Percentiles rank a stretch among this genome's conserved stretches.
Evolutionary conservation across 805 yeast species (phyloP).

Genomic region (Teunomyces gatunensis): DNA sequence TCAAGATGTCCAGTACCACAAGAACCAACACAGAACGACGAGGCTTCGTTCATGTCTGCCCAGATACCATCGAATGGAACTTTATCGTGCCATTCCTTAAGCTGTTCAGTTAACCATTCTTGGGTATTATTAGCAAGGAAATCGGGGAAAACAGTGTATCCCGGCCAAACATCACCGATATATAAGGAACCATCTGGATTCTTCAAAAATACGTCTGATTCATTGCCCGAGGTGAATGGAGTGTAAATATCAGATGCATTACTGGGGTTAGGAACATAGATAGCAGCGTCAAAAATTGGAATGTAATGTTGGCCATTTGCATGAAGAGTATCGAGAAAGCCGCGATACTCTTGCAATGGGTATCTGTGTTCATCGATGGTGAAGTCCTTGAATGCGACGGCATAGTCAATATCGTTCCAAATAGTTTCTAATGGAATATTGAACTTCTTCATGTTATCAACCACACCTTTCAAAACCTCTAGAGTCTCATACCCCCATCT

Average conservation of each 20-base stretch:
- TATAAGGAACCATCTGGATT: slow-evolving; percentile 26
- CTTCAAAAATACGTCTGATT: slow-evolving; percentile 18
- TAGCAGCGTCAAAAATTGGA: slow-evolving; percentile 26
- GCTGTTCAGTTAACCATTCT: slow-evolving; percentile 19
- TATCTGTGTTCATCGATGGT: slow-evolving; percentile 21
- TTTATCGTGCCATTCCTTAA: slow-evolving; percentile 18
- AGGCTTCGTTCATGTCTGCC: slow-evolving; percentile 26
- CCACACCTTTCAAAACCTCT: slow-evolving; percentile 17
- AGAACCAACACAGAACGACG: slow-evolving; percentile 32
- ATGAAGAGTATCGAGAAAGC: slow-evolving; percentile 17
- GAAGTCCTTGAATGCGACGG: slow-evolving; percentile 24
- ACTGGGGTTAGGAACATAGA: slow-evolving; percentile 21
- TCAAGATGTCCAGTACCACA: slow-evolving; percentile 18
- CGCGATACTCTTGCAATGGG: slow-evolving; percentile 15
- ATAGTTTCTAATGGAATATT: slow-evolving; percentile 22
- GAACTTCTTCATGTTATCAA: slow-evolving; percentile 15
- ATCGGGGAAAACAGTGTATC: slow-evolving; percentile 29
- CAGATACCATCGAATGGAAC: slow-evolving; percentile 21
- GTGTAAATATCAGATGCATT: slow-evolving; percentile 13
- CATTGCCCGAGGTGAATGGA: slow-evolving; percentile 11
- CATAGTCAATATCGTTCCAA: slow-evolving; percentile 25
- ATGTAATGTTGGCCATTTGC: slow-evolving; percentile 21
- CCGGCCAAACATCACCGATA: slow-evolving; percentile 32
- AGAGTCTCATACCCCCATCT: slow-evolving; percentile 23
- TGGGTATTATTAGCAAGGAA: slow-evolving; percentile 20